Percentiles rank a stretch among this genome's conserved stretches.
Conservation (phyloP, 2,329 filamentous ascomycete species). For the Intubia oerlemansii region DNA sequence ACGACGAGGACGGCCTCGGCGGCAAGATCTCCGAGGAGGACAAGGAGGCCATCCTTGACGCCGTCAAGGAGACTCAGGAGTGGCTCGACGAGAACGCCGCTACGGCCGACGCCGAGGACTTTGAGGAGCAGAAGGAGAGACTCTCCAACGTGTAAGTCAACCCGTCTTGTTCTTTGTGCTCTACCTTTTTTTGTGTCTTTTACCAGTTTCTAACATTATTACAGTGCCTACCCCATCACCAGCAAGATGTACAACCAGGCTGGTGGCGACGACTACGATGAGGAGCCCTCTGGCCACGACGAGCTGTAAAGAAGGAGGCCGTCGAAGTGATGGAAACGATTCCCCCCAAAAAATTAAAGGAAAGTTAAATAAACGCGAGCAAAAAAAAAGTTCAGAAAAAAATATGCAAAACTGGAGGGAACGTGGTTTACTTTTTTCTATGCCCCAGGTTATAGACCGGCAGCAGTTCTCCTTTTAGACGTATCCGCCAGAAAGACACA, state of each 20-base stretch:
- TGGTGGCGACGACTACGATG: slow-evolving; percentile 46
- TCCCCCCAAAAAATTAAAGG: not conserved
- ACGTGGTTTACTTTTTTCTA: no score
- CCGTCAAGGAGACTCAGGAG: slow-evolving; percentile 89
- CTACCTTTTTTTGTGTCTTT: not conserved
- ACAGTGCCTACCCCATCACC: slow-evolving; percentile 86
- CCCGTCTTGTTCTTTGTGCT: not conserved
- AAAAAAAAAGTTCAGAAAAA: slow-evolving; percentile 1
- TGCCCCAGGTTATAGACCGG: no score
- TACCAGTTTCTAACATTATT: not conserved
- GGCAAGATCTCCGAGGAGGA: slow-evolving; percentile 98
- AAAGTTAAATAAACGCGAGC: no score
- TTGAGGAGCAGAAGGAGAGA: slow-evolving; percentile 99
- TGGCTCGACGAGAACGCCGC: slow-evolving; percentile 93
- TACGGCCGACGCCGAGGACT: slow-evolving; percentile 75
- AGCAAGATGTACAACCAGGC: slow-evolving; percentile 76
- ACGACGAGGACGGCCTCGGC: slow-evolving; percentile 88
- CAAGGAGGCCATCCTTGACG: slow-evolving; percentile 78
- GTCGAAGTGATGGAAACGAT: not conserved
- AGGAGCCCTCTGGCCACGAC: slow-evolving; percentile 49
- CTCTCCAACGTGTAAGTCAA: slow-evolving; percentile 71
- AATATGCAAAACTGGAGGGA: no score
- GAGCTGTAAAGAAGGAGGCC: slow-evolving; percentile 60
- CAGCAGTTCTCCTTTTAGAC: no score
- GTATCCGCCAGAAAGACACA: no score